Base-by-base conservation (phyloP, 2,329 filamentous ascomycete species). In the Aspergillus sp. region DNA sequence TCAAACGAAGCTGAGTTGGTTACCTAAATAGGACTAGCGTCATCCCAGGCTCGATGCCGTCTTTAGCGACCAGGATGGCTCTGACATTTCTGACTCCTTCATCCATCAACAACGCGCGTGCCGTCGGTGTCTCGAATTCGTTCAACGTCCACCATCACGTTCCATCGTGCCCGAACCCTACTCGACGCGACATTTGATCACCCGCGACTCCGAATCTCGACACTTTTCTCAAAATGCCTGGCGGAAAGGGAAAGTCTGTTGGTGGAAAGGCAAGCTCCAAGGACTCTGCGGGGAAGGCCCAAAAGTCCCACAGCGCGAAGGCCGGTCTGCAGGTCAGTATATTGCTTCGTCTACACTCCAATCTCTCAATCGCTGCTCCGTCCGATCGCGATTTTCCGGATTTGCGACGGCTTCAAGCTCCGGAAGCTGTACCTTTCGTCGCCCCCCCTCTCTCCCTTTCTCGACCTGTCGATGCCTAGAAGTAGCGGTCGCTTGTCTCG, bases 241-340 rank as follows among this genome's bases (percentile, higher is more conserved):
- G 93, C 77, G 93, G 93, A 83, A 97, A 97, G 86, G 93, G 93
- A 86, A 96, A 93, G 85, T 92, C 89, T 67, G 87, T 90, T 71
- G 93, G 93, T 73, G 93, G 93, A 76, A 97, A 96, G 88, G 93
- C 90, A 61, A 91, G 91, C 72, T 91, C 91, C 72, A 95, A 95
- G 85, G 86, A 87, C 68, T 87, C 85, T 73, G 89, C 88, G 77
- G 91, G 91, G 83, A 97, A 97, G 84, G 90, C 91, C 76, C 91
- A 96, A 83, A 96, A 95, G 83, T 89, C 87, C 72, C 93, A 97
- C 84, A 97, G 93, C 73, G 92, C 92, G 76, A 93, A 95, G 80
- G 93, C 93, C 78, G 93, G 93, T 77, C 87, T 97, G 71, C 93
- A 97, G 90, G 93, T 97, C 85, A 85, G 91, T 82, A 64, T 62